Percentiles rank a stretch among this genome's conserved stretches.
Conservation (phyloP, 2,329 filamentous ascomycete genomes). For the Akanthomyces uredinophilus region DNA sequence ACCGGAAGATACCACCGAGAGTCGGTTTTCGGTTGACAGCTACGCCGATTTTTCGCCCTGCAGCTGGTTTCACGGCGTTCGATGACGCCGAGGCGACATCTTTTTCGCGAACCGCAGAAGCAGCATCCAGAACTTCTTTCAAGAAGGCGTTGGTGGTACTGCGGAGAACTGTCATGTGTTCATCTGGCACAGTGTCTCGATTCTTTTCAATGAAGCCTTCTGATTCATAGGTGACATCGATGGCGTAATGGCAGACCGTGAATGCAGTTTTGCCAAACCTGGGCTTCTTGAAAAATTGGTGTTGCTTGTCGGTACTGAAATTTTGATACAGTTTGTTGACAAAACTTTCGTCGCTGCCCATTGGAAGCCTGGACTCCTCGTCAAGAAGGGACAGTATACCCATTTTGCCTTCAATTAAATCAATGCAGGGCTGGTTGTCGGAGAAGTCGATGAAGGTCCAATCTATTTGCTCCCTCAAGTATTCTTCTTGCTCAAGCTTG, state of each 20-base stretch:
- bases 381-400: constrained; percentile 89
- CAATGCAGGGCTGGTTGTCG: constrained; percentile 98
- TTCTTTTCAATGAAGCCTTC: constrained; percentile 99
- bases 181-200: constrained; percentile 94
- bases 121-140: constrained; percentile 76
- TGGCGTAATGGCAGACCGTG: constrained; percentile 95
- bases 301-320: constrained; percentile 74
- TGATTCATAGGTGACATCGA: constrained; percentile 97
- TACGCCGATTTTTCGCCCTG: constrained; percentile 81
- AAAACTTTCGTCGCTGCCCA: constrained; percentile 96
- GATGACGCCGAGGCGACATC: constrained; percentile 62
- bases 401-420: constrained; percentile 94
- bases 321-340: constrained; percentile 95
- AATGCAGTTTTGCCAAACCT: constrained; percentile 96
- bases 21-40: constrained; percentile 95
- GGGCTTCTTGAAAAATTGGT: constrained; percentile 97
- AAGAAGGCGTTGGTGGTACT: constrained; percentile 83
- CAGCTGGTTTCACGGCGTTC: constrained; percentile 71
- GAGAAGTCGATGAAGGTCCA: constrained; percentile 99
- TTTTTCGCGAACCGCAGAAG: constrained; percentile 83
- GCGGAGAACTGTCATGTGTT: constrained; percentile 90
- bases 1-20: constrained; percentile 97
- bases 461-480: constrained; percentile 91
- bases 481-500: constrained; percentile 98
- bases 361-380: constrained; percentile 92